Evolutionary conservation across 768 basidiomycete species (phyloP), one percentile per base, ranked within the genome.

Genomic region (Tricholoma sp.): DNA sequence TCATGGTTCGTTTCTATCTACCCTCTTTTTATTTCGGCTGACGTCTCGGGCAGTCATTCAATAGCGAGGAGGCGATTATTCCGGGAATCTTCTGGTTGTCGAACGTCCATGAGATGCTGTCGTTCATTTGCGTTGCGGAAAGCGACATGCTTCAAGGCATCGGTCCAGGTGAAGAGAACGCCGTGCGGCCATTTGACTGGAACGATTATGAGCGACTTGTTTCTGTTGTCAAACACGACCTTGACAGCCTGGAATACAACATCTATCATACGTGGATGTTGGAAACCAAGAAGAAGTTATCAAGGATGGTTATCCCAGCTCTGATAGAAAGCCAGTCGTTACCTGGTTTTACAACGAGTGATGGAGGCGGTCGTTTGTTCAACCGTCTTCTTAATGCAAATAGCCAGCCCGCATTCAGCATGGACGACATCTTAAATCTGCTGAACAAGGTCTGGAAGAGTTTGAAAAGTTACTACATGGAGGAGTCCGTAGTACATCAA

Each of bases 11-110:
- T 81, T 43, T n/a, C 5, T 52, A 31, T 57, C 8, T 61, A 35
- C 60, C 41, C 60, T 49, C 61, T 60, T 50, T 29, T 35, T 18
- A 9, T 18, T 31, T 34, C 16, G 49, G 22, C n/a, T 57, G 9
- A 58, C 45, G n/a, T 35, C 18, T 52, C 54, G 3, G 50, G 7
- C 59, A 94, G 91, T 91, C 89, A 12, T 97, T 93, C 77, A 81
- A 81, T 12, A 88, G 94, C 60, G 97, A 99, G 72, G 97, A 98
- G 56, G 88, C 94, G 14, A 93, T 99, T 59, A 77, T 95, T 35
- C 97, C 97, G 5, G 97, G 97, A 37, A 91, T 98, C 63, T 99
- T 91, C 81, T 99, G 97, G 97, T 78, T 99, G n/a, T 98, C 97
- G 31, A 99, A 99, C 65, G 95, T 99, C 35, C 97, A 99, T 71